Evolutionary conservation across 306 rosid species (phyloP), one percentile per base, ranked within the genome.

Genomic region (Castanea crenata): DNA sequence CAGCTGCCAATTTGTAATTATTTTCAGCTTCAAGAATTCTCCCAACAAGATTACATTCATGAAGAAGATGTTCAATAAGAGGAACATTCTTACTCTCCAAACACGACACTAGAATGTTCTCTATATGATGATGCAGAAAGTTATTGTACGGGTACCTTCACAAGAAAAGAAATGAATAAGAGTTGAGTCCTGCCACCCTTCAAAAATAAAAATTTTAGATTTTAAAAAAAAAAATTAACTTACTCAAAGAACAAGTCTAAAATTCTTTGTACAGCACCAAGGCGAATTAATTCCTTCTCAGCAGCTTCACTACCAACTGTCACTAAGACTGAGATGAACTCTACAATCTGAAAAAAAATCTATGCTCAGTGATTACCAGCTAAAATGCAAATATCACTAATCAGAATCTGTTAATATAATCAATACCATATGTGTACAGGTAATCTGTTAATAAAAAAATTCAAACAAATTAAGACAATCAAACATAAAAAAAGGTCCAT

Each of bases 81-180:
- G 91, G 83, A 87, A 86, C 80, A 86, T 89, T 92, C 89, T 91
- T 96, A 84, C 96, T 89, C 86, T 93, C 99, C 87, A 96, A 86
- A 80, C 99, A 93, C 27, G 96, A 93, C 31, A 87, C 65, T 79
- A 93, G 78, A 69, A 96, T 93, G 75, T 74, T 90, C 89, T 93
- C 99, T 76, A 90, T 86, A 74, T 91, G 98, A 84, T 91, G 99
- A 88, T 96, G 99, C 83, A 96, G 86, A 82, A 93, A 96, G 80
- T 96, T 96, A 83, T 96, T 96, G 85, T 85, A 96, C 9, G 99
- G 98, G 86, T 96, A 96, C 94, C 99, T 96, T 78, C 25, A 41
- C 29, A 79, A 81, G 62, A 54, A 85, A 86, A 75, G 74, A 81
- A 64, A 11, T 49, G 41, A 79, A 78, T 81, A 81, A 80, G 83